phyloP scores from a whole-genome alignment of 331 rosid genomes.

The Ulmus americana region DNA sequence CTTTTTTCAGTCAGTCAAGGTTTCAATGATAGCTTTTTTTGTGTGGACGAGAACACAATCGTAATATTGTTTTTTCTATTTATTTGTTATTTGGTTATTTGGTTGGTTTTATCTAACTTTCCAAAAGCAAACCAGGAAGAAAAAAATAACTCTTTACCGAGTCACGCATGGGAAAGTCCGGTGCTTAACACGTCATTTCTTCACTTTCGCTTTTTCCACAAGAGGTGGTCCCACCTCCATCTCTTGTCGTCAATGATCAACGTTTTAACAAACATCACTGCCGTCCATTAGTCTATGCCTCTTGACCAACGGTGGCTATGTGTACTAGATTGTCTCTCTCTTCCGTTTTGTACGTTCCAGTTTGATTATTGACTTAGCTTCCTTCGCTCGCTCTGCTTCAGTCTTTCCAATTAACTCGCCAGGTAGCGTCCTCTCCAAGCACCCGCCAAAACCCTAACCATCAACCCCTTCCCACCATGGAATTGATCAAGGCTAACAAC shows the following conservation, averaged over 20 bases:
- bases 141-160: neutral
- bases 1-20: too few species aligned
- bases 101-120: neutral
- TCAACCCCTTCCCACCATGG: neutral
- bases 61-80: too few species aligned
- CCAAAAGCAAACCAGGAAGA: neutral
- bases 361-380: neutral
- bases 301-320: neutral
- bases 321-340: neutral
- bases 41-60: too few species aligned
- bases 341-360: neutral
- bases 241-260: neutral
- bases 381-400: neutral
- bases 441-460: neutral
- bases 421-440: neutral
- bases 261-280: neutral
- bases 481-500: neutral
- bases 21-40: too few species aligned
- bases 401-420: neutral
- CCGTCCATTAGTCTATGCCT: neutral
- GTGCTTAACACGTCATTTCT: neutral
- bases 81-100: too few species aligned
- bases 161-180: neutral
- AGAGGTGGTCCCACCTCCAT: neutral
- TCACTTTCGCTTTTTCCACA: neutral